Base-by-base conservation (phyloP, 139 green algal genomes). In the Spirogloea muscicola region DNA sequence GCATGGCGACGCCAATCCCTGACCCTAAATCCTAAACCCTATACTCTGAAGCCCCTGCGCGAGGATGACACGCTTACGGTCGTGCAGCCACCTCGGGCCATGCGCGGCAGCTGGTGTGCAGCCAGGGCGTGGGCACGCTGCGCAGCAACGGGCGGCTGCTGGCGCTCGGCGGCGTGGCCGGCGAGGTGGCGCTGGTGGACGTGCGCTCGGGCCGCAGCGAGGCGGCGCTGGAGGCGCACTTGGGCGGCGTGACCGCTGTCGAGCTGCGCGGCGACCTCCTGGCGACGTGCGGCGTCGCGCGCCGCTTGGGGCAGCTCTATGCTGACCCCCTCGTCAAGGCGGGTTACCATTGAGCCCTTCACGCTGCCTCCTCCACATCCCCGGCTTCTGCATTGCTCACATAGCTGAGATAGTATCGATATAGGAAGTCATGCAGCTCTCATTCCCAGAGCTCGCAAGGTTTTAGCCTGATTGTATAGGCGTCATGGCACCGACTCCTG, bases 201-300 rank as follows among this genome's bases (percentile, higher is more conserved):
- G 36, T 66, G 25, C 69, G 69, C 37, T 39, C 64, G 25, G 34
- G 70, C 49, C 7, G 70, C 33, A 41, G 36, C 34, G 70, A 79
- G 64, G 25, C 21, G 18, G 79, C 70, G 10, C 6, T 79, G 5
- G 70, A 80, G 16, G 70, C 70, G 34, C 64, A 79, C 58, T 3
- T 48, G 5, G 70, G 70, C 58, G 13, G 63, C 3, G 64, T 80
- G 4, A 36, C 27, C 34, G 42, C 65, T 18, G 3, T 80, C 34
- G 72, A 80, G 46, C 6, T 80, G 7, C 77, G 77, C 63, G 72
- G 65, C 33, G 72, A 78, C 46, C 31, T 79, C 36, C 43, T 80
- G 9, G 61, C 37, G 29, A 58, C 65, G 7, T 77, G 66, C 39
- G 72, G 72, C 27, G 18, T 80, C 6, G 25, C 43, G 2, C 65